Percentiles rank a stretch among this genome's conserved stretches.
Conservation (phyloP, 495 filamentous ascomycete species). For the Lophium mytilinum region DNA sequence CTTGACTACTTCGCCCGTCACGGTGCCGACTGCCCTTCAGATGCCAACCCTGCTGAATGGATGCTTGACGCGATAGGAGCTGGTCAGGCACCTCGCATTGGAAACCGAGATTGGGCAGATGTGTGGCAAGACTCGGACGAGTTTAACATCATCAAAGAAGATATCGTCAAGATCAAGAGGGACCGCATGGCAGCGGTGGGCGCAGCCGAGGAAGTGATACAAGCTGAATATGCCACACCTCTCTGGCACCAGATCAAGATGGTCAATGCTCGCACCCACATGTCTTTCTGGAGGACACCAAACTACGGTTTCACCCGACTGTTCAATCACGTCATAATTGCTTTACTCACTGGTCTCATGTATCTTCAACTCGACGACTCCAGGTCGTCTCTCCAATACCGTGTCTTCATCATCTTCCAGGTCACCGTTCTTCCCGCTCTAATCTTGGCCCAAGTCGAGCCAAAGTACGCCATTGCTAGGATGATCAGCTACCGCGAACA, state of each 20-base stretch:
- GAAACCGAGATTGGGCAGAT: slow-evolving; percentile 71
- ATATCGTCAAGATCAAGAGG: slow-evolving; percentile 60
- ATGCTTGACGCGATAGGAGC: slow-evolving; percentile 86
- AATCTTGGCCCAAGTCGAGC: slow-evolving; percentile 69
- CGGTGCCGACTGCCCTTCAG: slow-evolving; percentile 45
- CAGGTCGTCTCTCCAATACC: slow-evolving; percentile 62
- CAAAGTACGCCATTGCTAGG: slow-evolving; percentile 66
- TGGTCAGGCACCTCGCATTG: slow-evolving; percentile 61
- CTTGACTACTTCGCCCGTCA: slow-evolving; percentile 39
- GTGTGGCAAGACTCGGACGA: slow-evolving; percentile 68
- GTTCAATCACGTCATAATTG: slow-evolving; percentile 66
- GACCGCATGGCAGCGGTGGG: slow-evolving; percentile 42
- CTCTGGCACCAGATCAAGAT: slow-evolving; percentile 61
- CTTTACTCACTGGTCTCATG: slow-evolving; percentile 64
- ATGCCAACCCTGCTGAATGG: slow-evolving; percentile 76
- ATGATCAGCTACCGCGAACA: slow-evolving; percentile 72
- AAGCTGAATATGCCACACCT: slow-evolving; percentile 69
- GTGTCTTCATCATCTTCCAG: slow-evolving; percentile 79
- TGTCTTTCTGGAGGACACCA: slow-evolving; percentile 64
- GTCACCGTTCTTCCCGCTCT: slow-evolving; percentile 67
- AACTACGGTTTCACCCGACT: slow-evolving; percentile 73
- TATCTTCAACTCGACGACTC: slow-evolving; percentile 63
- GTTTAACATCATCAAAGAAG: slow-evolving; percentile 55
- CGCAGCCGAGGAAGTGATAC: slow-evolving; percentile 26
- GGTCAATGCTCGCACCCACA: slow-evolving; percentile 55